A percentile compares a stretch with the other conserved stretches of the same genome.
Conservation (phyloP, 2,329 filamentous ascomycete species). For the Penicillium griseofulvum region DNA sequence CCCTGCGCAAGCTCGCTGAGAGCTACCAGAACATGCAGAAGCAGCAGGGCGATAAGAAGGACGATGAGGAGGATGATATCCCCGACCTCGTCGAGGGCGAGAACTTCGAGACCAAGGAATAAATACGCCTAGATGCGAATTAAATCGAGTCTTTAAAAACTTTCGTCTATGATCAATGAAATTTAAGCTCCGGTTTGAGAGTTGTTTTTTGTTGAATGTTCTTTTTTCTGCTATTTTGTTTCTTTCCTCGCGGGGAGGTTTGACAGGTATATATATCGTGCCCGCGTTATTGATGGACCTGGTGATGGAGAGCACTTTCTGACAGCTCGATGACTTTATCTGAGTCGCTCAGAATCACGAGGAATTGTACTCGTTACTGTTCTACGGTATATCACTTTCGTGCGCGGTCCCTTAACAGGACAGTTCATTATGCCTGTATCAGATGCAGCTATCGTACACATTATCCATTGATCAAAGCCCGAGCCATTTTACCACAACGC, state of each 20-base stretch:
- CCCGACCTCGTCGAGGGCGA: conserved; percentile 94
- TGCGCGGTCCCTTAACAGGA: neutral
- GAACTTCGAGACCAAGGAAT: conserved; percentile 98
- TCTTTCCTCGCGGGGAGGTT: neutral
- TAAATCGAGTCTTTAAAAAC: conserved; percentile 14
- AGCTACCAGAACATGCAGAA: conserved; percentile 99
- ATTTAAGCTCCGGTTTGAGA: conserved; percentile 16
- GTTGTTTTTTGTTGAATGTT: conserved; percentile 7
- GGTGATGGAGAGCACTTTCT: neutral
- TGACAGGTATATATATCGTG: neutral
- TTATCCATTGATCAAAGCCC: conserved; percentile 4
- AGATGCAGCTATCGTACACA: conserved; percentile 19
- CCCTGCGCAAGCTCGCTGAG: conserved; percentile 96
- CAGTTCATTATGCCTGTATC: conserved; percentile 15
- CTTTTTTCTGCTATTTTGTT: neutral
- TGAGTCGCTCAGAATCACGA: neutral
- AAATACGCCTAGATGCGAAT: conserved; percentile 40
- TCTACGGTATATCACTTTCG: neutral
- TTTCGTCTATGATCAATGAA: conserved; percentile 25
- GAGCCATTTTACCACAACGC: neutral
- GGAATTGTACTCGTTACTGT: neutral
- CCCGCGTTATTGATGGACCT: neutral
- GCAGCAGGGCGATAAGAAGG: conserved; percentile 74
- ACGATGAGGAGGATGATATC: conserved; percentile 82
- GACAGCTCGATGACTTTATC: neutral